A percentile compares a stretch with the other conserved stretches of the same genome.
These are phyloP conservation scores for Solanum okadae DNA, from an alignment of 257 asterid species.

Conservation along the genomic window DNA sequence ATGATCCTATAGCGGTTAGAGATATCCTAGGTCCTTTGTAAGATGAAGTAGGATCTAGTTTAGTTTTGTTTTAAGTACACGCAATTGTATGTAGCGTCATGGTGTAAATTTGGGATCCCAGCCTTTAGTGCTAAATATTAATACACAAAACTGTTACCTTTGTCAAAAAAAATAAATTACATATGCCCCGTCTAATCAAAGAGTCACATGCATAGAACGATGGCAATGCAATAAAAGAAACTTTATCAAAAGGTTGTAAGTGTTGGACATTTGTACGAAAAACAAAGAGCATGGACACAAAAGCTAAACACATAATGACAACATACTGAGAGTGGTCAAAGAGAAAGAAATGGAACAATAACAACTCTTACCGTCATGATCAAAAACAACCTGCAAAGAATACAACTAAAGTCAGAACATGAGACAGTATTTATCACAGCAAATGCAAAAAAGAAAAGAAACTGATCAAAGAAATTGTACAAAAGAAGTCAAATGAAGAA, in stretches of 20 bases:
- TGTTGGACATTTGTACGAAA: neutral
- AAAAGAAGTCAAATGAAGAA: neutral
- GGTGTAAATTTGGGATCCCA: no score
- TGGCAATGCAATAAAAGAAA: neutral
- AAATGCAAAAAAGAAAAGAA: neutral
- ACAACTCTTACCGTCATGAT: slow-evolving; percentile 76
- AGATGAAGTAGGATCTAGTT: no score
- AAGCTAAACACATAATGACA: slow-evolving; percentile 4
- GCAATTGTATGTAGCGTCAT: no score
- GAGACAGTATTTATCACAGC: neutral
- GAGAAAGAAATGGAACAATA: neutral
- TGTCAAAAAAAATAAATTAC: neutral
- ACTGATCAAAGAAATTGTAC: neutral
- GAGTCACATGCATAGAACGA: neutral
- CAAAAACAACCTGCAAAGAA: slow-evolving; percentile 77
- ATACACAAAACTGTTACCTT: no score
- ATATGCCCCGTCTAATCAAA: neutral
- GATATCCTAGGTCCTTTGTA: no score
- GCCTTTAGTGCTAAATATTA: no score
- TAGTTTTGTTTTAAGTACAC: no score
- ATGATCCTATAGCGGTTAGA: no score
- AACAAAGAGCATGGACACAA: neutral
- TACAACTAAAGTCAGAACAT: slow-evolving; percentile 21
- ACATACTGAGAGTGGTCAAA: neutral
- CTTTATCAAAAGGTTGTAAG: neutral